phyloP scores from a whole-genome alignment of 1,284 basidiomycete species.

The Boletus smithii region DNA sequence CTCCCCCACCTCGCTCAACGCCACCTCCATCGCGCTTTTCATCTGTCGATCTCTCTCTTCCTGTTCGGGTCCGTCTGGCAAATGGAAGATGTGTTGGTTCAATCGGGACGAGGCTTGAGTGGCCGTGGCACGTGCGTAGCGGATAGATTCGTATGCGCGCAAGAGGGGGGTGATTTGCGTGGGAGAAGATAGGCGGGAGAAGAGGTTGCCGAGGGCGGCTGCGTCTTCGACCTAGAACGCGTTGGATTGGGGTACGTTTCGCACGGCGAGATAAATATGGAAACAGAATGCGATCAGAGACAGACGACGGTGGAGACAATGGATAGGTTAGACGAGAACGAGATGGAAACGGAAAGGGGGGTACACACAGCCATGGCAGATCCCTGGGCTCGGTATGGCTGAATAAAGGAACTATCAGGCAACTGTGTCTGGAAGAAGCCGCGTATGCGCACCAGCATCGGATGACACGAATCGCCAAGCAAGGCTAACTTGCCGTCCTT shows the following conservation, averaged over 20 bases:
- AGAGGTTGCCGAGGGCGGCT: conserved; percentile 56
- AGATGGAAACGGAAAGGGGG: not conserved
- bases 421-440: not conserved
- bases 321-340: not conserved
- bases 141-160: conserved; percentile 51
- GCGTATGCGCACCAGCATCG: conserved; percentile 54
- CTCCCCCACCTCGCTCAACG: conserved; percentile 29
- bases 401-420: conserved; percentile 4
- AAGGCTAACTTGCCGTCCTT: conserved; percentile 45
- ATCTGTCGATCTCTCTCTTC: conserved; percentile 48
- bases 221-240: conserved; percentile 55
- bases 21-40: conserved; percentile 45
- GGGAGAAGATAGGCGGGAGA: conserved; percentile 44
- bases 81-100: conserved; percentile 54
- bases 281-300: not conserved
- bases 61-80: conserved; percentile 54
- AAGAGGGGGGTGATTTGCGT: conserved; percentile 47
- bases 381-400: conserved; percentile 69
- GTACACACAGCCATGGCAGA: conserved; percentile 58
- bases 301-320: not conserved
- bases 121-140: conserved; percentile 44
- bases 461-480: conserved; percentile 58
- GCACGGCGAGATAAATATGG: not conserved
- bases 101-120: conserved; percentile 47
- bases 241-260: not conserved